Evolutionary conservation across 2,329 filamentous ascomycete genomes (phyloP).

Genomic region (Neonectria punicea): DNA sequence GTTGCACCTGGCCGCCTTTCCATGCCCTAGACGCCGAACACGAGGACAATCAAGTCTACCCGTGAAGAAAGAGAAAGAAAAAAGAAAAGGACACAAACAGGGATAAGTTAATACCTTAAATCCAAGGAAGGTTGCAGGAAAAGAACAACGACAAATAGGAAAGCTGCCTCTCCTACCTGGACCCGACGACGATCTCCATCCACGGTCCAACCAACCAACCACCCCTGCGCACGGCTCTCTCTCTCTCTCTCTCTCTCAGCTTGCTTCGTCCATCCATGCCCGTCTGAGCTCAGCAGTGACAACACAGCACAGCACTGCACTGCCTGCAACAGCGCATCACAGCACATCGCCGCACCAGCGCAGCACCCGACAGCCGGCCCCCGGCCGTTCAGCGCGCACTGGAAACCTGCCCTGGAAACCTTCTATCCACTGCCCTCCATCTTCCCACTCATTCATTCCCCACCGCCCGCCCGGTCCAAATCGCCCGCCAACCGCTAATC

Average conservation of each 20-base stretch:
- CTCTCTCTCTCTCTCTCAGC: too few species aligned
- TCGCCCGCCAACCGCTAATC: conserved; percentile 6
- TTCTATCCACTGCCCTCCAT: background rate
- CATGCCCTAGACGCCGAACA: background rate
- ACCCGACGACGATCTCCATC: background rate
- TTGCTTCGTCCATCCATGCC: too few species aligned
- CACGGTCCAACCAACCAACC: background rate
- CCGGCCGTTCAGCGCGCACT: background rate
- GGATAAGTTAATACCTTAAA: background rate
- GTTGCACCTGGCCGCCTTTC: background rate
- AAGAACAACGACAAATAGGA: background rate
- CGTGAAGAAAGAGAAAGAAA: background rate
- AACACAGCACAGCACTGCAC: background rate
- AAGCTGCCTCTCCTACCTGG: background rate
- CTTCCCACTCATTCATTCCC: background rate
- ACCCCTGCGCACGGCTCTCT: background rate
- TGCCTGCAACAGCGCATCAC: background rate
- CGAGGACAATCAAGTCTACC: background rate
- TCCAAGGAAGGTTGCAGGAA: background rate
- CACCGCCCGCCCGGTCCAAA: background rate
- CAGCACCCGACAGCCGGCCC: too few species aligned
- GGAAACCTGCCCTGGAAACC: background rate
- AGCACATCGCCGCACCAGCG: too few species aligned
- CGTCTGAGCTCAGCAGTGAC: background rate
- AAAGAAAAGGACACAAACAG: background rate